A percentile compares a stretch with the other conserved stretches of the same genome.
Conservation (phyloP, 805 yeast genomes). For the Torulaspora microellipsoides region DNA sequence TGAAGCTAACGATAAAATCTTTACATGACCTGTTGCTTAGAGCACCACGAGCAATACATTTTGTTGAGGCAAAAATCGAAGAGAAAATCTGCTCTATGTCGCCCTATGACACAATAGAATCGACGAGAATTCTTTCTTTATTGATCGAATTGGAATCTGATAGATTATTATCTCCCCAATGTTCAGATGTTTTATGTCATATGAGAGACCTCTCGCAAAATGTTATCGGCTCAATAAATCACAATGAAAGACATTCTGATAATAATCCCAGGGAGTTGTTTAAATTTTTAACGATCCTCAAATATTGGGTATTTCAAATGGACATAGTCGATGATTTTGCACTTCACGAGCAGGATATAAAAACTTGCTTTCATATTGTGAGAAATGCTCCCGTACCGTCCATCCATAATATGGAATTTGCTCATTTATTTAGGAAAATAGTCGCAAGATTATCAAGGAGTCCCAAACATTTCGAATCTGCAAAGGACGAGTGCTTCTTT, state of each 20-base stretch:
- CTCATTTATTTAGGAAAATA: constrained; percentile 1
- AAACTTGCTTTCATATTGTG: constrained; percentile 21
- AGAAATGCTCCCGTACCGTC: constrained; percentile 17
- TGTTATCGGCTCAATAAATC: not conserved
- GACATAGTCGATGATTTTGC: not conserved
- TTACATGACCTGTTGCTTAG: constrained; percentile 1
- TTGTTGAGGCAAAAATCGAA: not conserved
- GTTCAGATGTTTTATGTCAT: not conserved
- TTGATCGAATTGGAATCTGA: constrained; percentile 4
- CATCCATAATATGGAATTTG: not conserved
- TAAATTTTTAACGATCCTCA: constrained; percentile 26
- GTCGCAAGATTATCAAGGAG: constrained; percentile 1
- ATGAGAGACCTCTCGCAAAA: not conserved
- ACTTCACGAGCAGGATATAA: constrained; percentile 4
- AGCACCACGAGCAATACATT: not conserved
- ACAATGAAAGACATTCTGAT: not conserved
- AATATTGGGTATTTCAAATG: constrained; percentile 14
- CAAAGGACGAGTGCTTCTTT: constrained; percentile 1
- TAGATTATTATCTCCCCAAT: not conserved
- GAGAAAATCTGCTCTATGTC: not conserved
- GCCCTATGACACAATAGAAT: not conserved
- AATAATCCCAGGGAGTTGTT: constrained; percentile 3
- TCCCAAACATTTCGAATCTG: constrained; percentile 1
- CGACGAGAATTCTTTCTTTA: constrained; percentile 1
- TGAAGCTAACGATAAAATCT: constrained; percentile 10